phyloP scores from a whole-genome alignment of 2,329 filamentous ascomycete genomes.

The Aureobasidium sp. region DNA sequence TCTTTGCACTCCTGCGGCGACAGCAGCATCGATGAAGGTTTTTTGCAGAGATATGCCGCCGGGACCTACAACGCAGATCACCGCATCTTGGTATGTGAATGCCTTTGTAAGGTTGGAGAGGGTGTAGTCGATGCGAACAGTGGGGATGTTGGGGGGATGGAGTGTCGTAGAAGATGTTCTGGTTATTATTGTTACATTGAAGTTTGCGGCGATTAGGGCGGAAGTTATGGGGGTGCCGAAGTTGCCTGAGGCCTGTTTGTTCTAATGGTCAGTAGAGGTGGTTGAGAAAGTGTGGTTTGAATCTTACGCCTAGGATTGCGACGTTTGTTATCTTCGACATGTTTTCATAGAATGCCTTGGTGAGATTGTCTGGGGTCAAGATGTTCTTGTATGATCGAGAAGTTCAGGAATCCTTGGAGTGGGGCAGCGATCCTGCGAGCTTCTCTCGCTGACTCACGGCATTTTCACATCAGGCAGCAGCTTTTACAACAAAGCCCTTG shows the following conservation, averaged over 20 bases:
- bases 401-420: background rate
- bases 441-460: no score
- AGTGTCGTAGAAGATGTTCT: slow-evolving; percentile 36
- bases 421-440: background rate
- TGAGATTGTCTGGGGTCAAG: no score
- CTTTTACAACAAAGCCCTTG: background rate
- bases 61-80: slow-evolving; percentile 18
- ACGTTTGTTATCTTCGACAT: slow-evolving; percentile 1
- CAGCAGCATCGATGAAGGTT: slow-evolving; percentile 19
- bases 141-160: slow-evolving; percentile 23
- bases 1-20: slow-evolving; percentile 17
- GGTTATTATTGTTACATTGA: slow-evolving; percentile 48
- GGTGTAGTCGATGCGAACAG: slow-evolving; percentile 38
- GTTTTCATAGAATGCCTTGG: background rate
- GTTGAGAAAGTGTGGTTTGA: no score
- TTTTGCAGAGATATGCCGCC: slow-evolving; percentile 16
- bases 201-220: slow-evolving; percentile 23
- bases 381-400: no score
- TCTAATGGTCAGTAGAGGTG: no score
- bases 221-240: slow-evolving; percentile 20
- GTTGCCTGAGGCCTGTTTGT: slow-evolving; percentile 18
- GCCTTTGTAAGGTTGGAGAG: slow-evolving; percentile 39
- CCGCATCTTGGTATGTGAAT: slow-evolving; percentile 20
- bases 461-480: no score
- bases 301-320: slow-evolving; percentile 2